Evolutionary conservation across 768 basidiomycete genomes (phyloP).

Genomic region (Russula brevipes): DNA sequence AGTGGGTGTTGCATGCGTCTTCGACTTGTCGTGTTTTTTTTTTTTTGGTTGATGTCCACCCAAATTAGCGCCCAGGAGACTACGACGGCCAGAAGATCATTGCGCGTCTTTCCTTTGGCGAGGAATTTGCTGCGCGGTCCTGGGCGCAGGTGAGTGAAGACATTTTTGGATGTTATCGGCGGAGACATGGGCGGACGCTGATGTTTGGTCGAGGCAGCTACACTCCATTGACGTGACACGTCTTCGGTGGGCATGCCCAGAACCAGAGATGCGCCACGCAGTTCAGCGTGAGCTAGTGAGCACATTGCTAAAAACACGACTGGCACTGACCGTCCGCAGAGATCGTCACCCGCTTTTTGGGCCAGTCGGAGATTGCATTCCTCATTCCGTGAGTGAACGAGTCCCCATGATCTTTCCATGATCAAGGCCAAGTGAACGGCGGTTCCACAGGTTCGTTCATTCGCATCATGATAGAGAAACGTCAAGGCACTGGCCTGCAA

Average conservation of each 20-base stretch:
- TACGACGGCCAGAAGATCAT: constrained; percentile 2
- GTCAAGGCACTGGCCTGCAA: constrained; percentile 9
- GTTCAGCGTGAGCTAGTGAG: constrained; percentile 3
- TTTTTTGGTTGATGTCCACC: background rate
- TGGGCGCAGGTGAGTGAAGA: constrained; percentile 16
- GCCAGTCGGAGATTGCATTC: constrained; percentile 5
- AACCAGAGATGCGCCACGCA: constrained; percentile 9
- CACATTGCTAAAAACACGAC: background rate
- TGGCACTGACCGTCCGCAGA: background rate
- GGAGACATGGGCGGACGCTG: background rate
- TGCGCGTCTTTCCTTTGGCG: constrained; percentile 6
- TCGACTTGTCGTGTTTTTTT: background rate
- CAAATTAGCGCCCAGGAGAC: background rate
- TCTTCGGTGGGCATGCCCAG: background rate
- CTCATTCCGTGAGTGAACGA: constrained; percentile 16
- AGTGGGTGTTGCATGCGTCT: background rate
- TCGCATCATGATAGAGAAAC: constrained; percentile 19
- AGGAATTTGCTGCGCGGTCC: constrained; percentile 17
- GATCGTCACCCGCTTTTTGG: background rate
- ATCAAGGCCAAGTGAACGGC: background rate
- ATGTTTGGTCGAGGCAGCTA: constrained; percentile 1
- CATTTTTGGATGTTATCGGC: background rate
- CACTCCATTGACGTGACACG: constrained; percentile 3
- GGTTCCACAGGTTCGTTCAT: constrained; percentile 14
- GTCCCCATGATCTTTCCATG: background rate